These are phyloP conservation scores for Yamadazyma spencermartinsiae DNA, from an alignment of 1,139 yeast species.

Conservation along the genomic window DNA sequence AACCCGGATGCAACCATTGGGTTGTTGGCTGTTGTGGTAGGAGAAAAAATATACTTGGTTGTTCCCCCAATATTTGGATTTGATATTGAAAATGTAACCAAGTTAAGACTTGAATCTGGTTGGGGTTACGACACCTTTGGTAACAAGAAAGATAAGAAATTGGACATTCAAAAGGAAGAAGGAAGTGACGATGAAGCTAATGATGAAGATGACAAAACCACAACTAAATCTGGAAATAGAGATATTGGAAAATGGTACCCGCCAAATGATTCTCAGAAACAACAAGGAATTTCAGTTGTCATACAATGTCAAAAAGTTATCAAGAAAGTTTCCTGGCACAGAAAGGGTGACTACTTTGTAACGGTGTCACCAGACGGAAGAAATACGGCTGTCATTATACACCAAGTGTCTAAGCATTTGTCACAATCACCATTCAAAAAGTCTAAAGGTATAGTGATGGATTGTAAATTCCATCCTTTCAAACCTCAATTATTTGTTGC, in stretches of 20 bases:
- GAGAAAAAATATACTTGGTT: slow-evolving; percentile 72
- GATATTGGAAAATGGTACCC: slow-evolving; percentile 83
- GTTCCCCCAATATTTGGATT: slow-evolving; percentile 92
- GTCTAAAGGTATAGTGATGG: slow-evolving; percentile 92
- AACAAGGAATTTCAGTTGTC: slow-evolving; percentile 67
- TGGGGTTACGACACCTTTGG: slow-evolving; percentile 88
- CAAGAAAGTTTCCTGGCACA: slow-evolving; percentile 90
- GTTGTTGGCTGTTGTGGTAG: slow-evolving; percentile 80
- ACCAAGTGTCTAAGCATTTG: slow-evolving; percentile 89
- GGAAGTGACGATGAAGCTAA: slow-evolving; percentile 43
- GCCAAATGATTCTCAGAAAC: slow-evolving; percentile 64
- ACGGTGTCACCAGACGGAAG: slow-evolving; percentile 91
- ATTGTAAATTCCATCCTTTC: slow-evolving; percentile 95
- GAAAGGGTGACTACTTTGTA: slow-evolving; percentile 95
- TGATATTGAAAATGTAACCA: slow-evolving; percentile 81
- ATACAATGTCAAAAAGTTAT: slow-evolving; percentile 73
- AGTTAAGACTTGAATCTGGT: slow-evolving; percentile 80
- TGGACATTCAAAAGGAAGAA: slow-evolving; percentile 39
- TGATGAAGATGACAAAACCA: slow-evolving; percentile 32
- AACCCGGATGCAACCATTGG: slow-evolving; percentile 77
- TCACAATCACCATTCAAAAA: slow-evolving; percentile 97
- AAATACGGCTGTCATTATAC: slow-evolving; percentile 86
- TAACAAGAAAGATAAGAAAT: slow-evolving; percentile 39
- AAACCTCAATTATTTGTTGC: slow-evolving; percentile 93
- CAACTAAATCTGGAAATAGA: slow-evolving; percentile 42